Evolutionary conservation across 2,329 filamentous ascomycete species (phyloP), one percentile per base, ranked within the genome.

Genomic region (Hysterium pulicare): DNA sequence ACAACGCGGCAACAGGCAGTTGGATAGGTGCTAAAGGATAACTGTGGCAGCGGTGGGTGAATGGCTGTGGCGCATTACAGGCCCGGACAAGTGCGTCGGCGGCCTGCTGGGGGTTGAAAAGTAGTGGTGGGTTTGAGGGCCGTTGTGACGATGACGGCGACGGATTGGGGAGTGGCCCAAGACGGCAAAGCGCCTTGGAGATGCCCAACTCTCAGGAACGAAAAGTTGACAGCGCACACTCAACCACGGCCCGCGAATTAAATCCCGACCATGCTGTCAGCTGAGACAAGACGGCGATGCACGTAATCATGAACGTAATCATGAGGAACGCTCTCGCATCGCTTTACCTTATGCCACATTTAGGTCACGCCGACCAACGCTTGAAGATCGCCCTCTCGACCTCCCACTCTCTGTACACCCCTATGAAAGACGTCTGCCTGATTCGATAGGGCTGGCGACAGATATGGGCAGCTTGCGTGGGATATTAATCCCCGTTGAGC

Each of bases 1-100:
- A 43, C 45, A 43, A 59, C 59, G 55, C 58, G 59, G 58, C 61
- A 48, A 38, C 49, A 54, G 45, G 50, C 53, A 49, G 60, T 59
- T 62, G 61, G 61, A 53, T 54, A 42, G 49, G 48, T 47, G 47
- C 38, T 31, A 40, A 47, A 49, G 45, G 50, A 45, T 44, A 42
- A 42, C 6, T 33, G 48, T 51, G 45, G 57, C 49, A 53, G 50
- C 45, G 43, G 47, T 45, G 43, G 48, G 46, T 55, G 50, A 49
- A 38, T 42, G 41, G 41, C 33, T 50, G 53, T 56, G 49, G 54
- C 50, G 54, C 47, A 47, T 38, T 40, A 50, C 41, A 45, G 38
- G 39, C 41, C 40, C 43, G 47, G 26, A 50, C 58, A 61, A 60
- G 11, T 55, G 57, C 48, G 24, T 54, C 50, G 37, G 36, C 43